phyloP scores from a whole-genome alignment of 257 asterid species.

The Capsicum baccatum region DNA sequence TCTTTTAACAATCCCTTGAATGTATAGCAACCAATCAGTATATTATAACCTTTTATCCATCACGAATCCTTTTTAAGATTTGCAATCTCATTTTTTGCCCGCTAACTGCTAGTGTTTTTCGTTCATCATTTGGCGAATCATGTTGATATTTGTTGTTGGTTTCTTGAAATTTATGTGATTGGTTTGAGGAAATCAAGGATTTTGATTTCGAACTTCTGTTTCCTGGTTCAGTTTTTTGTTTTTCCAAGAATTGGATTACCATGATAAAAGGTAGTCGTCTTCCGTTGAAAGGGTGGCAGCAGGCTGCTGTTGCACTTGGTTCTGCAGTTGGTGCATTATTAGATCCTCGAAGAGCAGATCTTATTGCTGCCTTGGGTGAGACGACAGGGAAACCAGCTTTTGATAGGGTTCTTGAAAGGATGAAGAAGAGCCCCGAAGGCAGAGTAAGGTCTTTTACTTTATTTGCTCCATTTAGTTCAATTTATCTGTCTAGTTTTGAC shows the following conservation, averaged over 20 bases:
- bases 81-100: not conserved
- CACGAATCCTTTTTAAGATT: not conserved
- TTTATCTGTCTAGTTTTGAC: too few relatives aligned
- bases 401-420: conserved; percentile 76
- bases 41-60: not conserved
- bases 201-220: not conserved
- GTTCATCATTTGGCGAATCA: not conserved
- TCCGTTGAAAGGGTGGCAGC: conserved; percentile 82
- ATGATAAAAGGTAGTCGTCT: conserved; percentile 67
- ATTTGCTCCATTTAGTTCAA: too few relatives aligned
- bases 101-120: not conserved
- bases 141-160: conserved; percentile 1
- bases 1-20: not conserved
- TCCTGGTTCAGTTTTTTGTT: not conserved
- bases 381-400: conserved; percentile 93
- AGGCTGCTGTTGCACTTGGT: conserved; percentile 92
- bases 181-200: not conserved
- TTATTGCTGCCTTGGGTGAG: conserved; percentile 93
- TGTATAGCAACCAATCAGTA: not conserved
- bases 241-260: conserved; percentile 10
- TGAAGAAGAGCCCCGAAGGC: conserved; percentile 82
- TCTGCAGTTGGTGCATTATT: conserved; percentile 86
- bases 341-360: conserved; percentile 93
- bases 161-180: not conserved
- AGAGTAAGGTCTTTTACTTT: conserved; percentile 52